A percentile compares a stretch with the other conserved stretches of the same genome.
Conservation (phyloP, 2,329 filamentous ascomycete genomes). For the Alternaria novae-zelandiae region DNA sequence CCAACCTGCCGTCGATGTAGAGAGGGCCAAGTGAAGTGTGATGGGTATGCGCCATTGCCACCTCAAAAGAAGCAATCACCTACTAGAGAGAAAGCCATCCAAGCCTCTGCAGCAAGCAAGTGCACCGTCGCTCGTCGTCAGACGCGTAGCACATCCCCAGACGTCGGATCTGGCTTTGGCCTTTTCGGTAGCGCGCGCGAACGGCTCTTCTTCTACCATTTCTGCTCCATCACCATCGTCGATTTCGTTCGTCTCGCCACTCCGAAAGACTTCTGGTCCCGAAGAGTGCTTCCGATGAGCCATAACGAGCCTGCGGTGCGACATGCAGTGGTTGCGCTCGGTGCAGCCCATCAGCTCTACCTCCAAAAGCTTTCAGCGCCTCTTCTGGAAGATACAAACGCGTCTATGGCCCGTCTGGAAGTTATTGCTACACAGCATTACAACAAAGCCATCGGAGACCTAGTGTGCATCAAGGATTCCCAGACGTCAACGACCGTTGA, state of each 20-base stretch:
- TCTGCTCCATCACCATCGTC: conserved; percentile 11
- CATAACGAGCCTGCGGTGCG: conserved; percentile 10
- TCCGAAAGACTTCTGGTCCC: conserved; percentile 12
- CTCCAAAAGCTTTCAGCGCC: conserved; percentile 6
- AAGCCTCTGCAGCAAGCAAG: background rate
- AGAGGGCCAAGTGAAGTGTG: conserved; percentile 10
- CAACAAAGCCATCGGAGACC: conserved; percentile 11
- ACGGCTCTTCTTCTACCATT: conserved; percentile 11
- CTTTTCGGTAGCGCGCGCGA: conserved; percentile 1
- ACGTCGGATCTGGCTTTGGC: background rate
- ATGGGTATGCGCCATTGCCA: conserved; percentile 8
- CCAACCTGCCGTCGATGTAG: conserved; percentile 14
- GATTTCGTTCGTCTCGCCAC: conserved; percentile 12
- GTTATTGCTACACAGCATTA: conserved; percentile 5
- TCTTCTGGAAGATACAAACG: background rate
- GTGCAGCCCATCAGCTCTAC: conserved; percentile 12
- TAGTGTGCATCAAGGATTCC: background rate
- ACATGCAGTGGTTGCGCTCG: conserved; percentile 9
- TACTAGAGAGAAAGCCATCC: background rate
- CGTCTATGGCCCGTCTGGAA: conserved; percentile 6
- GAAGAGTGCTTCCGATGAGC: conserved; percentile 15
- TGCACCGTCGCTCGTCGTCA: background rate
- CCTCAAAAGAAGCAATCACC: background rate
- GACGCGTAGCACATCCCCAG: background rate
- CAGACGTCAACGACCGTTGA: background rate